A percentile compares a stretch with the other conserved stretches of the same genome.
These are phyloP conservation scores for Microbotryomycetes sp. DNA, from an alignment of 1,284 basidiomycete species.

Conservation along the genomic window DNA sequence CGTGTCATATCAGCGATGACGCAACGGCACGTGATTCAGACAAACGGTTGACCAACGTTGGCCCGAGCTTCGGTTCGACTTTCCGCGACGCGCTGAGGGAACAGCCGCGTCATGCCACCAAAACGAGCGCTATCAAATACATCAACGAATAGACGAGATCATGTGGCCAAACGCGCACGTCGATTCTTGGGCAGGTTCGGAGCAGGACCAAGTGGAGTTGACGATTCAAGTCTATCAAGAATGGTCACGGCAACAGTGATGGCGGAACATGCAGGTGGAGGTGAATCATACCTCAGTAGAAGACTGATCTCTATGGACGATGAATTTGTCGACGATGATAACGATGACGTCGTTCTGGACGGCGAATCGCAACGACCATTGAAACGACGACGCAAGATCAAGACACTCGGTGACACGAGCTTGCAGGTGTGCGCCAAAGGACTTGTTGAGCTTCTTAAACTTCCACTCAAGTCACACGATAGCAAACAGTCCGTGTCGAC, in stretches of 20 bases:
- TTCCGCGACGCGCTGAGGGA: no score
- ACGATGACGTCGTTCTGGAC: no score
- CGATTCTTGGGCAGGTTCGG: background rate
- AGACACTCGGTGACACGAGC: constrained; percentile 5
- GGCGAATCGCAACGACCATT: no score
- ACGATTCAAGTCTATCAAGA: background rate
- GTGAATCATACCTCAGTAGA: constrained; percentile 11
- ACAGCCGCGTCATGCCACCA: constrained; percentile 6
- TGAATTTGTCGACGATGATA: no score
- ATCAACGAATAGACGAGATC: background rate
- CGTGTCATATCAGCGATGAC: no score
- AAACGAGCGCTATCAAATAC: background rate
- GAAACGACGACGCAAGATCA: no score
- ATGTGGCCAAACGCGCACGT: background rate
- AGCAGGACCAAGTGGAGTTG: background rate
- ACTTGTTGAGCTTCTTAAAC: constrained; percentile 11
- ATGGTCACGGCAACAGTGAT: constrained; percentile 7
- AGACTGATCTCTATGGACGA: background rate
- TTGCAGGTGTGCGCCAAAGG: constrained; percentile 10
- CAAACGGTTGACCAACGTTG: no score
- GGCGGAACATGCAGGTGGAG: constrained; percentile 22
- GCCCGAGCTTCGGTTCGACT: no score
- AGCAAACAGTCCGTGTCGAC: background rate
- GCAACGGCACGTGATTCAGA: no score
- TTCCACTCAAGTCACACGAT: constrained; percentile 1